Evolutionary conservation across 2,329 filamentous ascomycete species (phyloP).

Genomic region (Cladorrhinum sp.): DNA sequence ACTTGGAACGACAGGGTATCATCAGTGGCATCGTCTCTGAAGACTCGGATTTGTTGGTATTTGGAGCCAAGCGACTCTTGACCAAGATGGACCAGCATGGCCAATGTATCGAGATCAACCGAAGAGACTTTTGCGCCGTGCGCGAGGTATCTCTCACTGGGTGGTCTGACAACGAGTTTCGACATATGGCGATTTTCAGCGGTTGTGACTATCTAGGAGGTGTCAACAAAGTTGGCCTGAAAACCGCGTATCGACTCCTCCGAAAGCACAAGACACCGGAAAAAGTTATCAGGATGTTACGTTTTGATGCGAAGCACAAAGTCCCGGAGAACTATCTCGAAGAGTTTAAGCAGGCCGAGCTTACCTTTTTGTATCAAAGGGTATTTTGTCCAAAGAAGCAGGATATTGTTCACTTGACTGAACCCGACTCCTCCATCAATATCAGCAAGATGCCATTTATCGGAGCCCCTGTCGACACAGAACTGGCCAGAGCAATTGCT

Average conservation of each 20-base stretch:
- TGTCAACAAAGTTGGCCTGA: conserved; percentile 82
- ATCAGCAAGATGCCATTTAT: conserved; percentile 76
- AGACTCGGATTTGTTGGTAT: conserved; percentile 93
- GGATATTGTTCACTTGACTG: conserved; percentile 71
- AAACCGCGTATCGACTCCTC: conserved; percentile 87
- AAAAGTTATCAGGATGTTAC: conserved; percentile 73
- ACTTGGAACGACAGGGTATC: conserved; percentile 80
- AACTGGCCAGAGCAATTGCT: conserved; percentile 71
- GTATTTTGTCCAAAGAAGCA: conserved; percentile 79
- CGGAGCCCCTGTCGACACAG: conserved; percentile 66
- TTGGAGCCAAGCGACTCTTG: conserved; percentile 83
- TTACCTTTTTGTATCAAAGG: conserved; percentile 91
- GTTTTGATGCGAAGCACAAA: conserved; percentile 82
- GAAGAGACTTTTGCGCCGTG: conserved; percentile 82
- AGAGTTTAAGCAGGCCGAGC: conserved; percentile 79
- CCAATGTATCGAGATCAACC: conserved; percentile 87
- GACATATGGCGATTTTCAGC: conserved; percentile 92
- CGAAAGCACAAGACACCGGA: conserved; percentile 88
- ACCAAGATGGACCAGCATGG: conserved; percentile 95
- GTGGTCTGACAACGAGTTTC: conserved; percentile 89
- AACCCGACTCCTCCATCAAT: conserved; percentile 59
- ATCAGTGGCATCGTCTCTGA: conserved; percentile 90
- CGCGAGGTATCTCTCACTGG: conserved; percentile 84
- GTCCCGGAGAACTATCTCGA: conserved; percentile 80
- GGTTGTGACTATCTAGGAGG: conserved; percentile 93